These are phyloP conservation scores for Trichoderma orchidacearum DNA, from an alignment of 495 filamentous ascomycete species.

Conservation along the genomic window DNA sequence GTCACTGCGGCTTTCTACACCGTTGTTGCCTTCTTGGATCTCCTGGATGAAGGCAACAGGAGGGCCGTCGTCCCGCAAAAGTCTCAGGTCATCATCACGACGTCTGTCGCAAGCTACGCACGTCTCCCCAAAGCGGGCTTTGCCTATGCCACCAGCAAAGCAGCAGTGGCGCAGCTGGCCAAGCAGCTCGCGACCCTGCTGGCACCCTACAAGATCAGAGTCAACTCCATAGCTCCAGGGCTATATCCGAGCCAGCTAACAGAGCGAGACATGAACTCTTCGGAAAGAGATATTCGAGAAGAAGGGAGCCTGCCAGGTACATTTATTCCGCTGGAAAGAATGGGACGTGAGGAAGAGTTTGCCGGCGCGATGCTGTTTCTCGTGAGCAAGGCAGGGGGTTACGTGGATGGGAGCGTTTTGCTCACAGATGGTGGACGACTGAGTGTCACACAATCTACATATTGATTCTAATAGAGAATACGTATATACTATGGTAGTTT, in stretches of 20 bases:
- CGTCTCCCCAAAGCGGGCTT: conserved; percentile 19
- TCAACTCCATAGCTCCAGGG: conserved; percentile 53
- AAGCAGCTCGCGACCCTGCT: conserved; percentile 44
- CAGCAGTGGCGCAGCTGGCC: conserved; percentile 43
- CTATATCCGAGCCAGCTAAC: conserved; percentile 44
- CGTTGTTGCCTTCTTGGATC: conserved; percentile 45
- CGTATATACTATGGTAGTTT: too few relatives aligned
- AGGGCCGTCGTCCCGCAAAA: conserved; percentile 29
- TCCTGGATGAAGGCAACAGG: conserved; percentile 23
- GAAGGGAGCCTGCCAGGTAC: conserved; percentile 20
- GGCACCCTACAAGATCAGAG: conserved; percentile 38
- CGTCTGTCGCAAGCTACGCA: conserved; percentile 15
- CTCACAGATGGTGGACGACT: conserved; percentile 29
- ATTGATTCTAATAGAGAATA: neutral
- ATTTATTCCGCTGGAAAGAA: conserved; percentile 29
- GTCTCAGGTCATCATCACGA: conserved; percentile 39
- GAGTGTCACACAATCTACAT: neutral
- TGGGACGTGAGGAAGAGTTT: conserved; percentile 33
- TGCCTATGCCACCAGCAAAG: conserved; percentile 49
- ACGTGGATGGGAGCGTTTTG: conserved; percentile 31
- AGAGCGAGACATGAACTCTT: conserved; percentile 2
- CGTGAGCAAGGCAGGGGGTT: conserved; percentile 33
- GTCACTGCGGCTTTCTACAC: conserved; percentile 48
- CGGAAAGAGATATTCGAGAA: neutral
- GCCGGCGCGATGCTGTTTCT: conserved; percentile 32